These are phyloP conservation scores for Tricholoma flavovirens DNA, from an alignment of 768 basidiomycete species.

Conservation along the genomic window DNA sequence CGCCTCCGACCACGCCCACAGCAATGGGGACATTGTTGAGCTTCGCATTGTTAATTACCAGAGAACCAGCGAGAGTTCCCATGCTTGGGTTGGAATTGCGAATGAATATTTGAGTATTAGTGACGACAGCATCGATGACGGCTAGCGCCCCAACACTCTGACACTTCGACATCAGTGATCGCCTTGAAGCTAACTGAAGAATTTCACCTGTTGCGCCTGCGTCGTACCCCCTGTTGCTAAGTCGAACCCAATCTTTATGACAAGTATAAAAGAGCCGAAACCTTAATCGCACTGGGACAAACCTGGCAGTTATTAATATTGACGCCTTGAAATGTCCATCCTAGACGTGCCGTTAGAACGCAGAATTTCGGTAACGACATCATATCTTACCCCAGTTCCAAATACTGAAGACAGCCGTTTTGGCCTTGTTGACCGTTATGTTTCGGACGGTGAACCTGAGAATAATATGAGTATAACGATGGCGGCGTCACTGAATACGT, in stretches of 20 bases:
- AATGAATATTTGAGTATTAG: conserved; percentile 58
- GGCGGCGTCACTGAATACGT: conserved; percentile 12
- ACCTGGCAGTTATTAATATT: conserved; percentile 36
- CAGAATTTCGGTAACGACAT: too few species aligned
- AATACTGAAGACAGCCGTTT: conserved; percentile 34
- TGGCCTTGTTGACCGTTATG: conserved; percentile 50
- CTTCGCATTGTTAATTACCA: conserved; percentile 60
- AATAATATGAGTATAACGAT: background rate
- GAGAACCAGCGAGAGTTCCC: conserved; percentile 42
- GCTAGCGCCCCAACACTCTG: conserved; percentile 54
- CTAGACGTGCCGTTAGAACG: conserved; percentile 17
- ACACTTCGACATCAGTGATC: too few species aligned
- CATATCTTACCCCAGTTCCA: conserved; percentile 44
- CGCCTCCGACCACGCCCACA: conserved; percentile 50
- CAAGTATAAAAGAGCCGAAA: conserved; percentile 14
- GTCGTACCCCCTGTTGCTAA: conserved; percentile 43
- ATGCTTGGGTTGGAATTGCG: conserved; percentile 38
- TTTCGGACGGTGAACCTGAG: conserved; percentile 53
- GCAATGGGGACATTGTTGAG: conserved; percentile 57
- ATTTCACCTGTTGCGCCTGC: conserved; percentile 32
- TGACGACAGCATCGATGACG: conserved; percentile 58
- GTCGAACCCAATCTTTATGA: conserved; percentile 49
- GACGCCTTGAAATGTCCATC: conserved; percentile 43
- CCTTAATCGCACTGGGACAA: background rate
- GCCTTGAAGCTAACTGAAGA: too few species aligned